phyloP scores from a whole-genome alignment of 352 stramenopile species.

The Paralagenidium karlingii region DNA sequence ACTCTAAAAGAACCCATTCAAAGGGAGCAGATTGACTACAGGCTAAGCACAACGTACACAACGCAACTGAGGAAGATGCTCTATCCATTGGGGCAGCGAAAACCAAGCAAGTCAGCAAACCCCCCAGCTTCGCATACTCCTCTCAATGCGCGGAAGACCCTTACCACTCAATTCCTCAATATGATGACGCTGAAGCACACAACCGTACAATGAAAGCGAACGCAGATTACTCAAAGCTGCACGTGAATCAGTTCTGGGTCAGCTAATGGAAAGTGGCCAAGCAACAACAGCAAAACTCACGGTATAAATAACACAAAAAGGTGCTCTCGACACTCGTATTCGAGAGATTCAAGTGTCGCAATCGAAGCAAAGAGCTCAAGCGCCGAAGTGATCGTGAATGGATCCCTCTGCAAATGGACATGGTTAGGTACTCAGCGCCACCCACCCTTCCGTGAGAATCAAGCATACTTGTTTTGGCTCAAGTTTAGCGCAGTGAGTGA shows the following conservation, averaged over 20 bases:
- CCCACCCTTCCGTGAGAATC: background rate
- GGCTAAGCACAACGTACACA: constrained; percentile 35
- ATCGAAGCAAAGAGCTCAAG: constrained; percentile 35
- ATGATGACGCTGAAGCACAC: constrained; percentile 23
- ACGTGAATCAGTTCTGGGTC: background rate
- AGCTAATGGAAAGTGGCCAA: background rate
- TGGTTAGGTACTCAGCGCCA: background rate
- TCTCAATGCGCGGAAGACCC: background rate
- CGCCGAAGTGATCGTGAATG: constrained; percentile 46
- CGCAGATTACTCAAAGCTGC: constrained; percentile 39
- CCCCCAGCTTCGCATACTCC: background rate
- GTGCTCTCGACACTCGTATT: constrained; percentile 53
- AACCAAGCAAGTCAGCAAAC: background rate
- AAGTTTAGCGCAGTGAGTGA: constrained; percentile 64
- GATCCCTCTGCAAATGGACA: constrained; percentile 36
- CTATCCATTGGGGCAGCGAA: no score
- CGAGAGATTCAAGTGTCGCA: constrained; percentile 63
- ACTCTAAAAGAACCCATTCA: constrained; percentile 1
- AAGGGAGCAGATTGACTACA: background rate
- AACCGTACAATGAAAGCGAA: constrained; percentile 43
- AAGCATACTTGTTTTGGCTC: constrained; percentile 55
- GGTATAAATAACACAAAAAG: constrained; percentile 55
- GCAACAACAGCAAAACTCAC: constrained; percentile 13
- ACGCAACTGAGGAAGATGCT: constrained; percentile 31
- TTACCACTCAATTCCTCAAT: constrained; percentile 43